Percentiles rank a stretch among this genome's conserved stretches.
phyloP scores from a whole-genome alignment of 345 rosid genomes.

The Mangifera indica region DNA sequence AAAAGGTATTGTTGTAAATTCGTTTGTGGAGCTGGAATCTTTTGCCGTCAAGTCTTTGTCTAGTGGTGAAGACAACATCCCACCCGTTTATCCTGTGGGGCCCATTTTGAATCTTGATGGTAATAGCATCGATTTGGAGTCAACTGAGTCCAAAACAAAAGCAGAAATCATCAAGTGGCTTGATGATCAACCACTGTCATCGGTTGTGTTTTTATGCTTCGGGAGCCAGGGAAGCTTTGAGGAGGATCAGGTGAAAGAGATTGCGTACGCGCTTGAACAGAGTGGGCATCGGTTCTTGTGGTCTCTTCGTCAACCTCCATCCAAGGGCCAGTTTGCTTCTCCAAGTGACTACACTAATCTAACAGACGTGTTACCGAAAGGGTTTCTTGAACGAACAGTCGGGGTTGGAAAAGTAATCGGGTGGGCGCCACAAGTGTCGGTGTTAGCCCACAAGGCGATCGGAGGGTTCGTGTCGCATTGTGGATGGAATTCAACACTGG shows the following conservation, averaged over 20 bases:
- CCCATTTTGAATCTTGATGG: slow-evolving; percentile 43
- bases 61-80: slow-evolving; percentile 14
- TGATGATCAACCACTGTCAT: slow-evolving; percentile 41
- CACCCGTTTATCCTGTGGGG: slow-evolving; percentile 49
- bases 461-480: slow-evolving; percentile 67
- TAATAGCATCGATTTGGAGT: not conserved
- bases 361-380: slow-evolving; percentile 35
- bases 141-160: not conserved
- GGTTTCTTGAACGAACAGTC: slow-evolving; percentile 40
- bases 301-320: slow-evolving; percentile 41
- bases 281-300: slow-evolving; percentile 47
- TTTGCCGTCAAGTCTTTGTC: slow-evolving; percentile 26
- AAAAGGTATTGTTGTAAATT: slow-evolving; percentile 50
- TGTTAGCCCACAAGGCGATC: slow-evolving; percentile 38
- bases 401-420: slow-evolving; percentile 37
- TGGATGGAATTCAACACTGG: slow-evolving; percentile 60
- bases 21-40: slow-evolving; percentile 48
- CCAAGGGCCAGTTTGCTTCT: not conserved
- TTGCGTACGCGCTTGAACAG: slow-evolving; percentile 46
- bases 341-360: slow-evolving; percentile 28
- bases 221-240: slow-evolving; percentile 61
- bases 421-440: slow-evolving; percentile 51
- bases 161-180: slow-evolving; percentile 50
- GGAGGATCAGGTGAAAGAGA: slow-evolving; percentile 41
- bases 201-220: slow-evolving; percentile 66